Evolutionary conservation across 768 basidiomycete species (phyloP).

Genomic region (Naganishia vaughanmartiniae): DNA sequence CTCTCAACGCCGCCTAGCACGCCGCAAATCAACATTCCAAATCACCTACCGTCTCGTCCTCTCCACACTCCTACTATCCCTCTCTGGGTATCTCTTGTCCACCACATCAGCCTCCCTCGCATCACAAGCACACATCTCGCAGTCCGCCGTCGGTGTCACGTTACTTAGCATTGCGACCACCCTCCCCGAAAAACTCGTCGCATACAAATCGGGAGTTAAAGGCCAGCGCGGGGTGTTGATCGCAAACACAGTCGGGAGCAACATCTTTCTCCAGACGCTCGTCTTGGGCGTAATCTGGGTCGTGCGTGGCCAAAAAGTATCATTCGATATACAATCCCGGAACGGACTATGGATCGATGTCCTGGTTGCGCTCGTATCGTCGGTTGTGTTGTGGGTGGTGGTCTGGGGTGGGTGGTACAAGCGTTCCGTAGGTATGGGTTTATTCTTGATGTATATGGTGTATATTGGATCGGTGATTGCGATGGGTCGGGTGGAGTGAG

Average conservation of each 20-base stretch:
- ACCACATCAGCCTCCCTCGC: constrained; percentile 27
- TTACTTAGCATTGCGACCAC: constrained; percentile 39
- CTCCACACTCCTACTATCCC: constrained; percentile 16
- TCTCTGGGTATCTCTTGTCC: constrained; percentile 28
- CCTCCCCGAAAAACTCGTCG: constrained; percentile 41
- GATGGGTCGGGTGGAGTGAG: background rate
- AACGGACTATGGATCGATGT: constrained; percentile 29
- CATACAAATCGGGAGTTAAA: constrained; percentile 33
- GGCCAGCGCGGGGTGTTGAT: constrained; percentile 35
- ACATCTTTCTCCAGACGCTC: constrained; percentile 38
- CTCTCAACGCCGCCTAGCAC: constrained; percentile 16
- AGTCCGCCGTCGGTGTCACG: constrained; percentile 33
- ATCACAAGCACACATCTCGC: constrained; percentile 32
- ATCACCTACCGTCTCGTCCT: constrained; percentile 21
- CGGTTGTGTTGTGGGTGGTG: constrained; percentile 19
- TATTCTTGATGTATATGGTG: constrained; percentile 23
- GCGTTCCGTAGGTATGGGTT: constrained; percentile 24
- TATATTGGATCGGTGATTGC: constrained; percentile 22
- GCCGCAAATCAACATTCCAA: constrained; percentile 14
- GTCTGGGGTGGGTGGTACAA: constrained; percentile 28
- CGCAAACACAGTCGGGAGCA: constrained; percentile 38
- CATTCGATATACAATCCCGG: background rate
- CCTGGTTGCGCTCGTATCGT: constrained; percentile 6
- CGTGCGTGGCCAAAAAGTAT: background rate
- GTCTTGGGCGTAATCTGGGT: constrained; percentile 35